Base-by-base conservation (phyloP, 2,329 filamentous ascomycete genomes). In the Fusarium longipes region DNA sequence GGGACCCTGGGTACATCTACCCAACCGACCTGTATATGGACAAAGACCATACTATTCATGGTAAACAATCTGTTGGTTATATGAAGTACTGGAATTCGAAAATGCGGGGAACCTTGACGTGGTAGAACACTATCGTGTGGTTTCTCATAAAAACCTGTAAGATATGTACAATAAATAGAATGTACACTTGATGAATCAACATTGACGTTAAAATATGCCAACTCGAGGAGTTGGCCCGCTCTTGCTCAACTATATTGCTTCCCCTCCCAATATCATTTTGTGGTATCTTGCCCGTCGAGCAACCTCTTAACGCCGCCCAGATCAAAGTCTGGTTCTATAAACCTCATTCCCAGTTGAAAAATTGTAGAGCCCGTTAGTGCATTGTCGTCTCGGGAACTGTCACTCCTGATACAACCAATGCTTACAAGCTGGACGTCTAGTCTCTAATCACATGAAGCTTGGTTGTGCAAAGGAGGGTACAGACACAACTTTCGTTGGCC, bases 31-130 rank as follows among this genome's bases (percentile, higher is more conserved):
- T 8, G 85, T 99, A 55, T 90, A 90, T 64, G 89, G 89, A 33
- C 94, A 97, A 82, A 87, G 92, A 72, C 95, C 93, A 76, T 96
- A 96, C 78, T 96, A 96, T 80, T 88, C 91, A 63, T 99, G 95
- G 95, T 98, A 90, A 71, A 73, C 20, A 38, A 43, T 8, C 45
- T 15, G 33, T 36, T 29, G 35, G 32, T 14, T 38, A 35, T 57
- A 8, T 58, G 35, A 6, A 45, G 52, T 25, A 29, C 43, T 56
- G 55, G 50, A 33, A 30, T 17, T 24, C 32, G 9, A 54, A 30
- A 56, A 59, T 55, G 35, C 27, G 38, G 42, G 48, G 35, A 56
- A 44, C 20, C 45, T 11, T 60, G 35, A 35, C n/a, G 45, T 57
- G 22, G 30, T 36, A 38, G 30, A 48, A 58, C n/a, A 29, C 49